Evolutionary conservation across 208 protist species (phyloP).

Genomic region (Balamuthia mandrillaris): DNA sequence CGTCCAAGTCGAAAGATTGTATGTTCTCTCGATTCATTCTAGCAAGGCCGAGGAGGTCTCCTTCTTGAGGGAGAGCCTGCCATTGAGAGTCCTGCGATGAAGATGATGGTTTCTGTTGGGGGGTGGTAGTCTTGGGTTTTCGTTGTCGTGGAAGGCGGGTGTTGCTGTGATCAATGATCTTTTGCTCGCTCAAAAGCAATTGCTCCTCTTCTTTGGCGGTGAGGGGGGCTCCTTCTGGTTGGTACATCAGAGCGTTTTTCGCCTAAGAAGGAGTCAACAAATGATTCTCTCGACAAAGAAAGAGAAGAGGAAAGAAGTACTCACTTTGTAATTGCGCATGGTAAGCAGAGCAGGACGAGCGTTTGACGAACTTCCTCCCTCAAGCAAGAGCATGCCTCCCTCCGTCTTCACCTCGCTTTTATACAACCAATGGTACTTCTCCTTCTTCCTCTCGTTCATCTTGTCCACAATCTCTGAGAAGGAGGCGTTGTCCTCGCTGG

Average conservation of each 20-base stretch:
- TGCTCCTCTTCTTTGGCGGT: neutral
- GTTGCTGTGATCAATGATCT: neutral
- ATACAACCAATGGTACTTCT: neutral
- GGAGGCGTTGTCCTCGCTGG: slow-evolving; percentile 8
- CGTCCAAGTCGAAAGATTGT: neutral
- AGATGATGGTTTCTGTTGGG: too few species aligned
- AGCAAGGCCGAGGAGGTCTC: neutral
- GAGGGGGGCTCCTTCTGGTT: neutral
- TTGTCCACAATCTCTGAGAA: neutral
- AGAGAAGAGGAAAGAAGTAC: too few species aligned
- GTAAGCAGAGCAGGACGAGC: too few species aligned
- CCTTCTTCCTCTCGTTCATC: neutral
- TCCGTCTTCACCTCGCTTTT: neutral
- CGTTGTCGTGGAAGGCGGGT: neutral
- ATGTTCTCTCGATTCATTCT: neutral
- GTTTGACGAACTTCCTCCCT: too few species aligned
- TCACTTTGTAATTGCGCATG: too few species aligned
- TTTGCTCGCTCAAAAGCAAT: neutral
- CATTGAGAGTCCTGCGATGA: too few species aligned
- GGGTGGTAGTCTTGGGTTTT: neutral
- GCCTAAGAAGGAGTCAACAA: neutral
- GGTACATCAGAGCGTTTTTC: neutral
- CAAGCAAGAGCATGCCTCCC: neutral
- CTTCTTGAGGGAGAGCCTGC: neutral
- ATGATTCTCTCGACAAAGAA: neutral